Base-by-base conservation (phyloP, 495 filamentous ascomycete species). In the Aspergillus ellipticus region DNA sequence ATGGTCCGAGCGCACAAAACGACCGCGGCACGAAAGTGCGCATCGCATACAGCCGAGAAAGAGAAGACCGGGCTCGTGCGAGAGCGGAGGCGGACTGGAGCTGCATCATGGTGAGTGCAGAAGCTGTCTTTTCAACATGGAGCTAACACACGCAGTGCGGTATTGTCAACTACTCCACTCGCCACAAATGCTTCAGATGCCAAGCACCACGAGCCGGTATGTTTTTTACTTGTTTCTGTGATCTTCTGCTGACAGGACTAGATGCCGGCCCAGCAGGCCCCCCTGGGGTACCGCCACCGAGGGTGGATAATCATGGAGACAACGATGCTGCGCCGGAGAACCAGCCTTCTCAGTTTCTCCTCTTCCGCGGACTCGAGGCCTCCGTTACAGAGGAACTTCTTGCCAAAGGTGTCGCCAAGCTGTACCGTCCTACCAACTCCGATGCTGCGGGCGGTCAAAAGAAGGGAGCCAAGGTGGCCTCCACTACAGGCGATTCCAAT, bases 321-420 rank as follows among this genome's bases (percentile, higher is more conserved):
- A 90, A 88, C 41, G 92, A 96, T 69, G 88, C 84, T 42, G 86
- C 88, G 7, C 81, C 86, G 4, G 85, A 93, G 42, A 81, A 82
- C 45, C 80, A 81, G 4, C 83, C 89, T 1, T 93, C 89, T 2
- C 90, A 94, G 49, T 92, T 92, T 55, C 74, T 96, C 15, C 79
- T 96, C 4, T 76, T 96, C 29, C 83, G 89, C 42, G 83, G 83
- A 15, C 74, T 96, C n/a, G 86, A 91, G 39, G 66, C 81, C 6
- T 83, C 85, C 3, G 85, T 91, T 19, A 88, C 78, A 16, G 92
- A 96, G 67, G 82, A 91, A 55, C 75, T 92, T 11, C 76, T 96
- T 2, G 88, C 89, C 1, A 88, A 85, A 60, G 90, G 89, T 33
- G 82, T 92, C 26, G 81, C 85, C 53, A 96, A 94, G 68, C 75